Base-by-base conservation (phyloP, 2,329 filamentous ascomycete genomes). In the Xylariaceae sp. region DNA sequence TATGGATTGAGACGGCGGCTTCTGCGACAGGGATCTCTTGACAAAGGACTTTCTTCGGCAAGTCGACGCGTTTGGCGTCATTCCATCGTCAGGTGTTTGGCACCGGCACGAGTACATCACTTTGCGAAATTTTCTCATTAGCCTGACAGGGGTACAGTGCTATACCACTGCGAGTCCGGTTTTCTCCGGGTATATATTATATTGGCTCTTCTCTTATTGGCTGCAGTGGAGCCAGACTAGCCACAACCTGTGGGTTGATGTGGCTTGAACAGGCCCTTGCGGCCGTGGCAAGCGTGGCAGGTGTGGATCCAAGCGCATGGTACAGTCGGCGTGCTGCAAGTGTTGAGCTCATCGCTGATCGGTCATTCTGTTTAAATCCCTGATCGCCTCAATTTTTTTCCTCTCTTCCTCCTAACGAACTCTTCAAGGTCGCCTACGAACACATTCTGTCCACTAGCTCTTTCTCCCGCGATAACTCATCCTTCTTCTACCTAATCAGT, bases 141-240 rank as follows among this genome's bases (percentile, higher is more conserved):
- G 13, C 23, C 32, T 43, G 46, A 47, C 42, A 29, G 26, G 11
- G 26, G 21, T 45, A 56, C 55, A n/a, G n/a, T n/a, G n/a, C n/a
- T n/a, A 52, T 39, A 44, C 33, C 32, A 48, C 45, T 21, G 36
- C 26, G 30, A 20, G 33, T 27, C 59, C 64, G 65, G 63, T 51
- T 64, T 64, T 50, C 60, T 60, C 64, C 65, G 64, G 62, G 47
- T 58, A 21, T 45, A 62, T 60, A 65, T 67, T 67, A 66, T 59
- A 60, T 64, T 51, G 56, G 41, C 37, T 6, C 7, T 2, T 10
- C 61, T 68, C 27, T 72, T 66, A 78, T 79, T 79, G 75, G 77
- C 35, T 52, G 20, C 52, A 9, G 10, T 13, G 67, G n/a, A n/a
- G n/a, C n/a, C n/a, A n/a, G n/a, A n/a, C n/a, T n/a, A n/a, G n/a